phyloP scores from a whole-genome alignment of 1,284 basidiomycete species.

The Wolfiporia cocos region DNA sequence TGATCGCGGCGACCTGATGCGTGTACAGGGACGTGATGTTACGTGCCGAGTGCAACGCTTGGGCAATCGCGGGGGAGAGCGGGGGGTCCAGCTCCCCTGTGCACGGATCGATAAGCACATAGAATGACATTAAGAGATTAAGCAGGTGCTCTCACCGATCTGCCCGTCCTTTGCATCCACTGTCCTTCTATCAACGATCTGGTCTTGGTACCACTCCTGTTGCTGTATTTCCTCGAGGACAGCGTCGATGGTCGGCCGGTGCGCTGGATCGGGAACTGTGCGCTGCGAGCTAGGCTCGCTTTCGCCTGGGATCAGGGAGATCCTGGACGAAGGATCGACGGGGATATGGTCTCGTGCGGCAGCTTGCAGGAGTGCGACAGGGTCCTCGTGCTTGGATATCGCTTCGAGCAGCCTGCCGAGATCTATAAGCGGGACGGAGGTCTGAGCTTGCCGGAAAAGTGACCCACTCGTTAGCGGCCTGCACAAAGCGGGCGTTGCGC shows the following conservation, averaged over 20 bases:
- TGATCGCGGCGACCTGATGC: conserved; percentile 79
- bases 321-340: conserved; percentile 41
- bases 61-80: conserved; percentile 50
- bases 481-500: conserved; percentile 60
- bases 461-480: conserved; percentile 69
- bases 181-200: conserved; percentile 55
- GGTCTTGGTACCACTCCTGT: conserved; percentile 61
- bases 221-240: conserved; percentile 53
- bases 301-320: conserved; percentile 12
- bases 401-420: conserved; percentile 54
- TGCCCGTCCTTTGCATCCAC: conserved; percentile 46
- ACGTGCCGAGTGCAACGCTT: conserved; percentile 58
- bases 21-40: conserved; percentile 67
- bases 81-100: conserved; percentile 48
- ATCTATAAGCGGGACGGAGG: neutral
- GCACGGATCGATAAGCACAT: neutral
- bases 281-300: conserved; percentile 6
- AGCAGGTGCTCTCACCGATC: conserved; percentile 35
- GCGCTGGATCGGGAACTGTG: conserved; percentile 39
- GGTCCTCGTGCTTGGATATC: conserved; percentile 47
- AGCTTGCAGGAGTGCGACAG: conserved; percentile 54
- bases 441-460: neutral
- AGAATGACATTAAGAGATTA: neutral
- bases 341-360: conserved; percentile 71
- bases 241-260: conserved; percentile 51